phyloP scores from a whole-genome alignment of 192 early-diverging fungal species.

The Chytriomyces confervae region DNA sequence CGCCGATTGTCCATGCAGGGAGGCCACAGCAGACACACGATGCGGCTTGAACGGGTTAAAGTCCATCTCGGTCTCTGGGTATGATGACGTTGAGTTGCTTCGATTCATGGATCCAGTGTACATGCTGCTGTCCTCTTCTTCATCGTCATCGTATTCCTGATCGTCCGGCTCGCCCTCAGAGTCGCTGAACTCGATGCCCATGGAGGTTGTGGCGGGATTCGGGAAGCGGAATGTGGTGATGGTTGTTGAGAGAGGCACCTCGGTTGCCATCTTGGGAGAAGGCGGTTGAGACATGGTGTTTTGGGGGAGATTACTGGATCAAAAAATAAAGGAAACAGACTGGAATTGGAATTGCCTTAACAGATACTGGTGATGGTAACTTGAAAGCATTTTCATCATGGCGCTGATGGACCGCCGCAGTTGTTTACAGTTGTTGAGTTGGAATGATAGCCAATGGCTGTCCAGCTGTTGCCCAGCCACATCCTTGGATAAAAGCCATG shows the following conservation, averaged over 20 bases:
- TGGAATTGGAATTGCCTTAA: no score
- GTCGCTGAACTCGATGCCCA: constrained; percentile 23
- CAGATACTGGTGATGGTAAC: no score
- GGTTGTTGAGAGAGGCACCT: neutral
- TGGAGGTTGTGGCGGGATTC: constrained; percentile 29
- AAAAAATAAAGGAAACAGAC: no score
- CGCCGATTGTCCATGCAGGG: neutral
- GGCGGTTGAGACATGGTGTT: neutral
- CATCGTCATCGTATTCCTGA: neutral
- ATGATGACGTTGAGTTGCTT: no score
- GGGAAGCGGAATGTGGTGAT: constrained; percentile 27
- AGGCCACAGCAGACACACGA: no score
- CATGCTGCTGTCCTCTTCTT: neutral
- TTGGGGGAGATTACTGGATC: neutral
- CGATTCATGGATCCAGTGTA: no score
- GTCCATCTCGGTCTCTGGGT: neutral
- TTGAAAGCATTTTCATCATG: no score
- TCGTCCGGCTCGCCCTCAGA: neutral
- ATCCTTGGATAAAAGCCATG: no score
- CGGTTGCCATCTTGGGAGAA: neutral
- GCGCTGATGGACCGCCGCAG: no score
- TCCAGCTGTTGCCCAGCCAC: no score
- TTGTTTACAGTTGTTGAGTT: no score
- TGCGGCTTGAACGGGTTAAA: constrained; percentile 28
- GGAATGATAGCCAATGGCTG: no score